Evolutionary conservation across 176 grass and related monocot species (phyloP).

Genomic region (Dactylis glomerata): DNA sequence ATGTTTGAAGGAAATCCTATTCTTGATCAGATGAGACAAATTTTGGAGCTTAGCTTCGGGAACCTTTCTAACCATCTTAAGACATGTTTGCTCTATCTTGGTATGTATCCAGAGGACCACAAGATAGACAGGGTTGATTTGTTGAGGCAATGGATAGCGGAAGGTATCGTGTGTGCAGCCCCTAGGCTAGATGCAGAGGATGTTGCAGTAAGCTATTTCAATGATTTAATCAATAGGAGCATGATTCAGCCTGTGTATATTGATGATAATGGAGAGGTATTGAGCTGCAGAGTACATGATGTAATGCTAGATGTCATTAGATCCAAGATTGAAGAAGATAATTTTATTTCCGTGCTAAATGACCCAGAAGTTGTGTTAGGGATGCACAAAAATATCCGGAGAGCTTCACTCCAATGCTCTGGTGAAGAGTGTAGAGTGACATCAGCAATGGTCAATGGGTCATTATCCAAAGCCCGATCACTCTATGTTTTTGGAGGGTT

Average conservation of each 20-base stretch:
- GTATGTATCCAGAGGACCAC: conserved; percentile 33
- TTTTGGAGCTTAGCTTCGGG: conserved; percentile 34
- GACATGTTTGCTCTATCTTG: conserved; percentile 39
- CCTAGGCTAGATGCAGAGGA: background rate
- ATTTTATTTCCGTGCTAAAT: background rate
- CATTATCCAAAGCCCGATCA: background rate
- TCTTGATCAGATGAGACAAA: conserved; percentile 4
- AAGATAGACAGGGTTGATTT: background rate
- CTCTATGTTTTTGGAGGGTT: background rate
- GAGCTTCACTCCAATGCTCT: background rate
- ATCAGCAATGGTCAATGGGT: background rate
- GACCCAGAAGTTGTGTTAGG: background rate
- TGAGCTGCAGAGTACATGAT: background rate
- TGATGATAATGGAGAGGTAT: background rate
- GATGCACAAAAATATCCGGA: background rate
- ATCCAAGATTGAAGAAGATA: background rate
- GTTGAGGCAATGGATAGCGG: conserved; percentile 40
- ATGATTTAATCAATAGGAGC: background rate
- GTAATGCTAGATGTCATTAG: too few relatives aligned
- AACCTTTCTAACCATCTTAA: conserved; percentile 43
- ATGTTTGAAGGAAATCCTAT: background rate
- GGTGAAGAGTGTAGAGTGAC: background rate
- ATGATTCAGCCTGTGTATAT: background rate
- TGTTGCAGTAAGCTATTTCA: background rate
- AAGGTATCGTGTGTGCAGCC: conserved; percentile 32